phyloP scores from a whole-genome alignment of 1,284 basidiomycete genomes.

The Amylostereum chailletii region DNA sequence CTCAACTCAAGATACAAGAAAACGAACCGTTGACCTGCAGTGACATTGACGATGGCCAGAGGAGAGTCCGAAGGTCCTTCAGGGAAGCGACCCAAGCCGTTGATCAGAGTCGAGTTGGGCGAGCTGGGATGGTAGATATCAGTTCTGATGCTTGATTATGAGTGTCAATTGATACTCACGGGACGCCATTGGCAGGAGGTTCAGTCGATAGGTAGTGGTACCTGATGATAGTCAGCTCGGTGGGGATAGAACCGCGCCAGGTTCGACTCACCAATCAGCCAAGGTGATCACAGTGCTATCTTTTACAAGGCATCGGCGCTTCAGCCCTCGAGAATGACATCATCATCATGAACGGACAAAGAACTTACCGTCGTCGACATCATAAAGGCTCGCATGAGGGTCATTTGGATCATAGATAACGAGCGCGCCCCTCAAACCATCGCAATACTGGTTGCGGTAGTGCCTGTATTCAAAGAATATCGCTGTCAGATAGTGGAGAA shows the following conservation, averaged over 20 bases:
- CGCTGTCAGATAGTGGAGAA: background rate
- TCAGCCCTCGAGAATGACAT: background rate
- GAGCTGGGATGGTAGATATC: constrained; percentile 1
- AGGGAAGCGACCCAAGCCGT: constrained; percentile 34
- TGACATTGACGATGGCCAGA: constrained; percentile 26
- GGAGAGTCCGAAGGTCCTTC: constrained; percentile 23
- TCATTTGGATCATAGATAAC: constrained; percentile 35
- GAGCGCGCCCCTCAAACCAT: constrained; percentile 26
- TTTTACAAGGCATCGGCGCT: constrained; percentile 9
- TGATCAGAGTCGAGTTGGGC: constrained; percentile 34
- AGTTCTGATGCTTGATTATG: background rate
- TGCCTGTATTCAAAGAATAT: constrained; percentile 5
- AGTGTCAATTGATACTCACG: constrained; percentile 1
- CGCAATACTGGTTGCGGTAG: constrained; percentile 33
- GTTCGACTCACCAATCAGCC: constrained; percentile 28
- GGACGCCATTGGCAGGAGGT: constrained; percentile 7
- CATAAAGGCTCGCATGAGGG: constrained; percentile 27
- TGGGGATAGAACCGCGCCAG: background rate
- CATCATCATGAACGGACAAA: background rate
- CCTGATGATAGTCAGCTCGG: constrained; percentile 11
- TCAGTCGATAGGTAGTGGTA: constrained; percentile 20
- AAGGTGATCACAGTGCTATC: constrained; percentile 26
- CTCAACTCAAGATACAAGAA: background rate
- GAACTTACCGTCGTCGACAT: constrained; percentile 29
- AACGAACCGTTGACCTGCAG: constrained; percentile 21